These are phyloP conservation scores for Wickerhamiella brachini DNA, from an alignment of 805 yeast genomes.

Conservation along the genomic window DNA sequence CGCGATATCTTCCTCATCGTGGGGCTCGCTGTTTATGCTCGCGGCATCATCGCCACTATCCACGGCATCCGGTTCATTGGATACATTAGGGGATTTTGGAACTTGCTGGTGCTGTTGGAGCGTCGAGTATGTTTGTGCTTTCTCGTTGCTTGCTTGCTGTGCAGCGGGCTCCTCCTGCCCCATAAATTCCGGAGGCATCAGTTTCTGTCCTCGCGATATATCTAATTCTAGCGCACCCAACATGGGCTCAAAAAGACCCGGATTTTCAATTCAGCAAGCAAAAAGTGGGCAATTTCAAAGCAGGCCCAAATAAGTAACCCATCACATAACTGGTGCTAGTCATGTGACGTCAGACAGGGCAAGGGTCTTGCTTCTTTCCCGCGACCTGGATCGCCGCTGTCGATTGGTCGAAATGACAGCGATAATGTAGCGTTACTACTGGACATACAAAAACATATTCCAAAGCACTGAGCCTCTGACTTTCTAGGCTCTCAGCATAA, in stretches of 20 bases:
- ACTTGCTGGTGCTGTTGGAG: neutral
- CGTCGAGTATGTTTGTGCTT: neutral
- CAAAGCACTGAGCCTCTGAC: too few species aligned
- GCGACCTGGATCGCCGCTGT: neutral
- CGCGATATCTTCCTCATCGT: constrained; percentile 68
- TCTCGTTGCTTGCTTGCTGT: neutral
- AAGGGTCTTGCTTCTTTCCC: neutral
- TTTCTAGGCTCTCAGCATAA: too few species aligned
- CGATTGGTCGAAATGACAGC: neutral
- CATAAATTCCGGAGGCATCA: neutral
- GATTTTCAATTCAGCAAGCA: neutral
- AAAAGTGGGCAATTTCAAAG: neutral
- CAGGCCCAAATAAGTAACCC: neutral
- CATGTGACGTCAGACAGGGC: neutral
- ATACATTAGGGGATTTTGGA: neutral
- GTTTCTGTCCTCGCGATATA: neutral
- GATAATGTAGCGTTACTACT: too few species aligned
- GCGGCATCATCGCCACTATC: neutral
- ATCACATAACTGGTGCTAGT: neutral
- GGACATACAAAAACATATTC: too few species aligned
- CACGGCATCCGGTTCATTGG: neutral
- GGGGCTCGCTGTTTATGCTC: constrained; percentile 10
- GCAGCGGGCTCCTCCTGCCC: neutral
- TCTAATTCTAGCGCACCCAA: neutral
- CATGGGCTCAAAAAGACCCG: neutral